phyloP scores from a whole-genome alignment of 2,329 filamentous ascomycete species.

The Raffaelea deltoideospora region DNA sequence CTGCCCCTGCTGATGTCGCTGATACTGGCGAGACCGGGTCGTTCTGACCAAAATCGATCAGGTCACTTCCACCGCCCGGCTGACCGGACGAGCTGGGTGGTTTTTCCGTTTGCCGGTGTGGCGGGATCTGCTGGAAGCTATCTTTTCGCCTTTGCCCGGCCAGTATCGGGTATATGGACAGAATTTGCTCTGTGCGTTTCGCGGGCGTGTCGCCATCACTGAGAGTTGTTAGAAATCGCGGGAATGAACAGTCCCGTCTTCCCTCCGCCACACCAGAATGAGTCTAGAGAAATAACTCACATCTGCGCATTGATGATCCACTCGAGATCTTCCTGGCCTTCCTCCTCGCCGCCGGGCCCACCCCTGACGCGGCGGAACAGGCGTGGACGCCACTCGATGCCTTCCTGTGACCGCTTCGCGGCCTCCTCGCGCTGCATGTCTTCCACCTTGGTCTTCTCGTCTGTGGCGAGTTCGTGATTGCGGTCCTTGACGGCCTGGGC shows the following conservation, averaged over 20 bases:
- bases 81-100: constrained; percentile 8
- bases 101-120: constrained; percentile 9
- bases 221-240: background rate
- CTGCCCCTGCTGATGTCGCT: too few species aligned
- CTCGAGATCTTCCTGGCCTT: constrained; percentile 79
- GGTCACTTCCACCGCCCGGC: constrained; percentile 22
- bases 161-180: constrained; percentile 73
- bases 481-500: constrained; percentile 66
- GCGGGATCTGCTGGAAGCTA: constrained; percentile 35
- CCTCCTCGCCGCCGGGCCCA: constrained; percentile 54
- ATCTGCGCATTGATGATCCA: constrained; percentile 86
- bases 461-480: constrained; percentile 79
- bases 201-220: constrained; percentile 47
- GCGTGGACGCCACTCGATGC: constrained; percentile 74
- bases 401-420: constrained; percentile 59
- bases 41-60: constrained; percentile 43
- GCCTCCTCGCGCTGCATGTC: constrained; percentile 85
- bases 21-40: constrained; percentile 12
- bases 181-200: constrained; percentile 65
- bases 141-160: constrained; percentile 61
- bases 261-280: too few species aligned
- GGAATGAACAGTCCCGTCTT: too few species aligned
- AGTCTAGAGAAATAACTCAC: constrained; percentile 30
- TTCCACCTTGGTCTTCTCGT: constrained; percentile 93
- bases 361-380: constrained; percentile 66